Conservation (phyloP, 257 asterid species). For the Solanum medicagineum region DNA sequence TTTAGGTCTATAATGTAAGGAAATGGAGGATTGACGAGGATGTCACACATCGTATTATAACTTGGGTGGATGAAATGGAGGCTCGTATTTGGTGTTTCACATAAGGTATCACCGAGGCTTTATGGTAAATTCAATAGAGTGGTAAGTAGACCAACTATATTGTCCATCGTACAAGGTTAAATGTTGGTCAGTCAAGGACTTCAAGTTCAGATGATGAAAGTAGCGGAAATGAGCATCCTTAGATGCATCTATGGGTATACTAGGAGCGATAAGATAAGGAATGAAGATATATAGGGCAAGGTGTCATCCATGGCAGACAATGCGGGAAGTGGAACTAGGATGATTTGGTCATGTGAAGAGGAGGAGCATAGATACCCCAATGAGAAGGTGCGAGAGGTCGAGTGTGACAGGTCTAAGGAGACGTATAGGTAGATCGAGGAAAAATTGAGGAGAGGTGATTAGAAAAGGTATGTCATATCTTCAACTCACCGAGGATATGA, state of each 20-base stretch:
- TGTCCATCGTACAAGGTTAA: too few species aligned
- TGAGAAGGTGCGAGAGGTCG: too few species aligned
- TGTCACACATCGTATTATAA: too few species aligned
- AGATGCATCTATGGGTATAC: not conserved
- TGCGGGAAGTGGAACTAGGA: not conserved
- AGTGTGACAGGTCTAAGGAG: not conserved
- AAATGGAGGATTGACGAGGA: too few species aligned
- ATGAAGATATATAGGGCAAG: not conserved
- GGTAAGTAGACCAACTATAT: too few species aligned
- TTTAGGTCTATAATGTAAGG: too few species aligned
- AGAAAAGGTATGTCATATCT: not conserved
- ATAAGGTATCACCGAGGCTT: too few species aligned
- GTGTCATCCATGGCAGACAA: not conserved
- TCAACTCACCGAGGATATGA: not conserved
- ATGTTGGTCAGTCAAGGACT: too few species aligned
- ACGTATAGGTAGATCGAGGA: not conserved
- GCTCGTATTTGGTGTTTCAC: too few species aligned
- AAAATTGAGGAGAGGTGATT: not conserved
- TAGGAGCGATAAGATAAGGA: not conserved
- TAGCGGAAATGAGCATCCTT: not conserved
- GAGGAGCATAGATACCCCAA: not conserved
- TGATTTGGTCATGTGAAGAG: not conserved
- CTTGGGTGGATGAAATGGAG: too few species aligned
- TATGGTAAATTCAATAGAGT: too few species aligned
- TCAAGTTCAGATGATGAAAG: not conserved